phyloP scores from a whole-genome alignment of 2,329 filamentous ascomycete genomes.

The Aureobasidium sp. region DNA sequence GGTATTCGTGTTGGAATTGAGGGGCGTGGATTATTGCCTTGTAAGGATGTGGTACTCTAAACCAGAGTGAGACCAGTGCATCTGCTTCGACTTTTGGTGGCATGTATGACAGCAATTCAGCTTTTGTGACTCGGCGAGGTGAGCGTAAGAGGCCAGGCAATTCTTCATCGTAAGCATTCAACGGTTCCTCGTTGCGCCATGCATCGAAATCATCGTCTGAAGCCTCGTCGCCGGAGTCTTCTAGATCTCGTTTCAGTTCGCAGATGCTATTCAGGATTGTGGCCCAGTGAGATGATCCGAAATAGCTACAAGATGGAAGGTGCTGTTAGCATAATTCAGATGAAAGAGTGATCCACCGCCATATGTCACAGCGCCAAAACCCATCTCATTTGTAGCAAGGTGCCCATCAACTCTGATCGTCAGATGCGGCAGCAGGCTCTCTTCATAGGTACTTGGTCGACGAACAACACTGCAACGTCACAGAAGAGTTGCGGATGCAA shows the following conservation, averaged over 20 bases:
- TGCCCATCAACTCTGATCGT: background rate
- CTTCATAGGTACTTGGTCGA: background rate
- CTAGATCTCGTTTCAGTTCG: slow-evolving; percentile 25
- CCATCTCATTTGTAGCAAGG: too few species aligned
- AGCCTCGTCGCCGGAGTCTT: slow-evolving; percentile 19
- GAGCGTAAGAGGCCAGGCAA: slow-evolving; percentile 8
- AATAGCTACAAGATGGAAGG: slow-evolving; percentile 46
- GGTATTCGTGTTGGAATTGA: slow-evolving; percentile 34
- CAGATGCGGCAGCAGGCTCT: background rate
- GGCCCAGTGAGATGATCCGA: slow-evolving; percentile 79
- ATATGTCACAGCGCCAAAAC: background rate
- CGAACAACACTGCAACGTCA: background rate
- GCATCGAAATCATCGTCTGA: slow-evolving; percentile 14
- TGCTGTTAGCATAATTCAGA: background rate
- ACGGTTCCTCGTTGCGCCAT: slow-evolving; percentile 7
- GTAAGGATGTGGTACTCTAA: slow-evolving; percentile 26
- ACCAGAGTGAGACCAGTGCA: slow-evolving; percentile 24
- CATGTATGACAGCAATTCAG: slow-evolving; percentile 23
- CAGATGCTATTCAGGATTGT: slow-evolving; percentile 58
- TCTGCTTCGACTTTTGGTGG: slow-evolving; percentile 26
- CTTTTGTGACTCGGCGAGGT: slow-evolving; percentile 18
- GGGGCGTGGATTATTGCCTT: slow-evolving; percentile 53
- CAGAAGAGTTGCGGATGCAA: background rate
- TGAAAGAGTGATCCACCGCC: too few species aligned
- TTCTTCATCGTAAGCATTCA: background rate